These are phyloP conservation scores for Achlya hypogyna DNA, from an alignment of 352 stramenopile species.

Conservation along the genomic window DNA sequence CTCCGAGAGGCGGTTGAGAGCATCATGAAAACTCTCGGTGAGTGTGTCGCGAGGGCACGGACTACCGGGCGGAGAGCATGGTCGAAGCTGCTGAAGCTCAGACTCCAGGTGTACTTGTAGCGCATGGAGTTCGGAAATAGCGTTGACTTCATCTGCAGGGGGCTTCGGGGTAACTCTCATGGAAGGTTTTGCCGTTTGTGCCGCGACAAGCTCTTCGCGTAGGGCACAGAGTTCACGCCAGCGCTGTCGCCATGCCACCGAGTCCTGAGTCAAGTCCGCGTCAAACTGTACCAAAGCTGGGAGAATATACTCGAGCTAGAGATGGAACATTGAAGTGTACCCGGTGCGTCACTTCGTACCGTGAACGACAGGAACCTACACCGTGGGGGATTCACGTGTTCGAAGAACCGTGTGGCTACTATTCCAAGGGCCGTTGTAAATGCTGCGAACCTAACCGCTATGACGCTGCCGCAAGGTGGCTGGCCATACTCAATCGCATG, in stretches of 20 bases:
- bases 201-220: neutral
- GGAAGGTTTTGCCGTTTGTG: neutral
- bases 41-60: too few species aligned
- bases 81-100: too few species aligned
- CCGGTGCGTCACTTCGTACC: neutral
- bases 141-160: too few species aligned
- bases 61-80: too few species aligned
- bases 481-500: neutral
- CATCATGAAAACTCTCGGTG: too few species aligned
- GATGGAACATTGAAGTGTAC: neutral
- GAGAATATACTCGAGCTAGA: neutral
- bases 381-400: neutral
- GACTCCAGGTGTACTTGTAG: too few species aligned
- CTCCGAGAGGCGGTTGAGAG: too few species aligned
- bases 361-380: neutral
- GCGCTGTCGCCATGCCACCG: neutral
- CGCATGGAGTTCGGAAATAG: too few species aligned
- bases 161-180: too few species aligned
- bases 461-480: neutral
- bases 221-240: neutral
- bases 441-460: neutral
- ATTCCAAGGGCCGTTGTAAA: constrained; percentile 1
- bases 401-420: neutral
- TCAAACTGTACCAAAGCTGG: neutral
- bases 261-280: neutral